phyloP scores from a whole-genome alignment of 2,329 filamentous ascomycete genomes.

The Pseudogymnoascus verrucosus region DNA sequence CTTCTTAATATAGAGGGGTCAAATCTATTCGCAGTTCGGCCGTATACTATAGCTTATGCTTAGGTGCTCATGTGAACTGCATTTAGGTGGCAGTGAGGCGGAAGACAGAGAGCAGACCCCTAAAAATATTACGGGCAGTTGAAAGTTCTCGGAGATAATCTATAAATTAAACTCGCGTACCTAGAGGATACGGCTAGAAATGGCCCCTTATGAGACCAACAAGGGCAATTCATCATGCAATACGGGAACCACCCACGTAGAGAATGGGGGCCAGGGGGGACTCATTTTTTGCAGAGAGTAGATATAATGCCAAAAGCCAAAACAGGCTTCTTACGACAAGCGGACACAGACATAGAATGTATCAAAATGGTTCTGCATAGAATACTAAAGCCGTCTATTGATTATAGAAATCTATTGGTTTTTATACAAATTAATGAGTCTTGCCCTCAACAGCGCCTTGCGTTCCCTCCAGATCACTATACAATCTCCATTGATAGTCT shows the following conservation, averaged over 20 bases:
- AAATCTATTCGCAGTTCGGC: neutral
- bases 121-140: no score
- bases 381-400: neutral
- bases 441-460: slow-evolving; percentile 14
- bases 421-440: slow-evolving; percentile 11
- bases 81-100: no score
- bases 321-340: neutral
- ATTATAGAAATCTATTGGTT: neutral
- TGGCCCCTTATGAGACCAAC: neutral
- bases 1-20: neutral
- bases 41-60: neutral
- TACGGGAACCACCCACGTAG: neutral
- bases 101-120: no score
- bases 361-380: neutral
- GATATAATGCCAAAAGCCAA: neutral
- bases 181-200: neutral
- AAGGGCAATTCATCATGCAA: neutral
- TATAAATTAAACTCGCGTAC: neutral
- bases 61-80: no score
- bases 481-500: slow-evolving; percentile 21
- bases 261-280: neutral
- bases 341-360: neutral
- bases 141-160: neutral
- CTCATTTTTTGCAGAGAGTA: neutral
- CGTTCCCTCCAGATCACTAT: slow-evolving; percentile 22